Percentiles rank a stretch among this genome's conserved stretches.
phyloP scores from a whole-genome alignment of 345 rosid species.

The Cardamine chenopodiifolia region DNA sequence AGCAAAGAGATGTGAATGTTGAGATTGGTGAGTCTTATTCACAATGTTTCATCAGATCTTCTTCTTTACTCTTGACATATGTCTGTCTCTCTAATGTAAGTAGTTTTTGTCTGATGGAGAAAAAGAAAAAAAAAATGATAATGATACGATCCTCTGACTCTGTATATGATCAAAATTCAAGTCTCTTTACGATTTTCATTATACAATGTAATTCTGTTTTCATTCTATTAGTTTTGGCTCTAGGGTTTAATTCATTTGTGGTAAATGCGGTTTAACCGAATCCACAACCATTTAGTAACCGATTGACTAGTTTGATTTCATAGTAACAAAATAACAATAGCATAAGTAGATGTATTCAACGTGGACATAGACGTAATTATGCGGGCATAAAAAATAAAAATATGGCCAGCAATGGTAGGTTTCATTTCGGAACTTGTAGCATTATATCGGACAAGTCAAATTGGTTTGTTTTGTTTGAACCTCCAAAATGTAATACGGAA shows the following conservation, averaged over 20 bases:
- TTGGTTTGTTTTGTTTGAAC: too few relatives aligned
- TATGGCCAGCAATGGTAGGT: neutral
- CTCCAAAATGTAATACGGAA: too few relatives aligned
- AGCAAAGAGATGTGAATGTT: constrained; percentile 63
- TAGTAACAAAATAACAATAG: neutral
- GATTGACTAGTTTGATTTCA: too few relatives aligned
- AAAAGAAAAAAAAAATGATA: constrained; percentile 19
- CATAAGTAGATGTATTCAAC: neutral
- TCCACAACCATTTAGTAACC: too few relatives aligned
- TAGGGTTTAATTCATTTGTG: neutral
- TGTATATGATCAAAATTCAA: constrained; percentile 40
- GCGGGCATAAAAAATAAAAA: too few relatives aligned
- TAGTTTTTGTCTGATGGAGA: constrained; percentile 46
- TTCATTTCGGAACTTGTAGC: neutral
- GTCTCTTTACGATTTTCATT: constrained; percentile 27
- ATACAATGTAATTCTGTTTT: constrained; percentile 36
- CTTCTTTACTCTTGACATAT: constrained; percentile 28
- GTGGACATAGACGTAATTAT: neutral
- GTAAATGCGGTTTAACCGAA: too few relatives aligned
- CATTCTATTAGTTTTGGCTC: constrained; percentile 9
- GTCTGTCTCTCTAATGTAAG: constrained; percentile 43
- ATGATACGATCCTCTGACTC: constrained; percentile 42
- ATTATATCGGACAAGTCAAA: too few relatives aligned
- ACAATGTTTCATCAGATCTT: constrained; percentile 15
- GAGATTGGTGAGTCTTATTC: constrained; percentile 38